Conservation (phyloP, 202 grass and related monocot species). For the Digitaria exilis region DNA sequence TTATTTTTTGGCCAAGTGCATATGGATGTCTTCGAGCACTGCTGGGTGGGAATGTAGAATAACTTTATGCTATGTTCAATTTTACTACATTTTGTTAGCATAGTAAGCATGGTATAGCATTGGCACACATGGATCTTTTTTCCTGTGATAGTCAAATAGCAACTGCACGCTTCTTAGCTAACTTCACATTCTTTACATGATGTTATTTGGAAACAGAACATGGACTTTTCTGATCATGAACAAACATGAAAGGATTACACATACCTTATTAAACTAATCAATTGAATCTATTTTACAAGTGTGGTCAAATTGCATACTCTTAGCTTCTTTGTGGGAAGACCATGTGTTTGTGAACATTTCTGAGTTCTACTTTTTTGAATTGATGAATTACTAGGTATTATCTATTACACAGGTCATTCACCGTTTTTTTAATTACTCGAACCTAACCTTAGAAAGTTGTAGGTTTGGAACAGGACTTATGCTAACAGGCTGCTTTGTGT, state of each 20-base stretch:
- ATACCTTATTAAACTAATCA: not conserved
- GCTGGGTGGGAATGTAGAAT: not conserved
- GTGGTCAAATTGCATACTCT: not conserved
- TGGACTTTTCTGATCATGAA: not conserved
- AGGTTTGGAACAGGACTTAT: not conserved
- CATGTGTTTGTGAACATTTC: not conserved
- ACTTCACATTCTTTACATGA: not conserved
- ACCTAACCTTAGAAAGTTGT: not conserved
- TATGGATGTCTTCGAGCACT: not conserved
- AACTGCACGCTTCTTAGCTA: not conserved
- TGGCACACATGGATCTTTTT: not conserved
- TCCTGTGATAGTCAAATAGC: not conserved
- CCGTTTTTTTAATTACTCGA: not conserved
- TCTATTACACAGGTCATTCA: not conserved
- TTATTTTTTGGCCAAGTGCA: not conserved
- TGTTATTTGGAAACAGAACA: not conserved
- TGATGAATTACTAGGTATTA: not conserved
- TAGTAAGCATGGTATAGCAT: too few species aligned
- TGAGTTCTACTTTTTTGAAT: not conserved
- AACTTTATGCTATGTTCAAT: not conserved
- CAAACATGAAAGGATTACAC: not conserved
- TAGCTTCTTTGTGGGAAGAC: not conserved
- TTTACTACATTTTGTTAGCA: not conserved
- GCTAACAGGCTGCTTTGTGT: not conserved
- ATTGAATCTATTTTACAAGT: not conserved